Conservation (phyloP, 805 yeast species). For the Kodamaea kakaduensis region DNA sequence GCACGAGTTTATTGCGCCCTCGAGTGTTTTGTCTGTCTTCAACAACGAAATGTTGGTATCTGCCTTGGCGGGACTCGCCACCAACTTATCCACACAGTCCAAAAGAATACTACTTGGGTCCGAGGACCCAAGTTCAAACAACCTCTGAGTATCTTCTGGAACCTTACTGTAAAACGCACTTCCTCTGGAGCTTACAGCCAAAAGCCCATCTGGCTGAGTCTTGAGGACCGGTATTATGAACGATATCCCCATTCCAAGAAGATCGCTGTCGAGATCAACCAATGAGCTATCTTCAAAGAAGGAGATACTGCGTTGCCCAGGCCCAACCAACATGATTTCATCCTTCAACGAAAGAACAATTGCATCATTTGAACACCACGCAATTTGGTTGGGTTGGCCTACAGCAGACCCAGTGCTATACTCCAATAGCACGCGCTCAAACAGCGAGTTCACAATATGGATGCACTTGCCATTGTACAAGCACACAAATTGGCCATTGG, state of each 20-base stretch:
- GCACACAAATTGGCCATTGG: constrained; percentile 55
- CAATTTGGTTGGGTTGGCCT: constrained; percentile 46
- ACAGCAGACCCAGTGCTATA: constrained; percentile 33
- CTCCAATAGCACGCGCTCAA: constrained; percentile 41
- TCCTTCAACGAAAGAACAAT: constrained; percentile 61
- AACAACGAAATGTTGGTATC: constrained; percentile 65
- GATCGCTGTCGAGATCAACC: constrained; percentile 24
- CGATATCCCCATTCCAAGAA: constrained; percentile 17
- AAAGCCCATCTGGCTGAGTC: constrained; percentile 67
- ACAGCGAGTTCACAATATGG: constrained; percentile 47
- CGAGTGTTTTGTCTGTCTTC: constrained; percentile 41
- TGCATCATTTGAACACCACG: constrained; percentile 88
- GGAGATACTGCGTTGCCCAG: constrained; percentile 54
- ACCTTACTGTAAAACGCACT: constrained; percentile 67
- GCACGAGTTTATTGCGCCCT: constrained; percentile 65
- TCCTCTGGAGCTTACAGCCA: constrained; percentile 53
- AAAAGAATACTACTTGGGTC: constrained; percentile 77
- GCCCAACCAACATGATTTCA: constrained; percentile 67
- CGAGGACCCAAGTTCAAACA: constrained; percentile 80
- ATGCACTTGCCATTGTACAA: constrained; percentile 42
- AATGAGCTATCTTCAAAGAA: constrained; percentile 46
- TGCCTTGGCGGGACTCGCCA: constrained; percentile 70
- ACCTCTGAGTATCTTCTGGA: constrained; percentile 48
- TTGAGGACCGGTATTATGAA: constrained; percentile 39
- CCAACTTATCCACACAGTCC: constrained; percentile 65